A percentile compares a stretch with the other conserved stretches of the same genome.
Conservation (phyloP, 2,329 filamentous ascomycete species). For the Colletotrichum cereale region DNA sequence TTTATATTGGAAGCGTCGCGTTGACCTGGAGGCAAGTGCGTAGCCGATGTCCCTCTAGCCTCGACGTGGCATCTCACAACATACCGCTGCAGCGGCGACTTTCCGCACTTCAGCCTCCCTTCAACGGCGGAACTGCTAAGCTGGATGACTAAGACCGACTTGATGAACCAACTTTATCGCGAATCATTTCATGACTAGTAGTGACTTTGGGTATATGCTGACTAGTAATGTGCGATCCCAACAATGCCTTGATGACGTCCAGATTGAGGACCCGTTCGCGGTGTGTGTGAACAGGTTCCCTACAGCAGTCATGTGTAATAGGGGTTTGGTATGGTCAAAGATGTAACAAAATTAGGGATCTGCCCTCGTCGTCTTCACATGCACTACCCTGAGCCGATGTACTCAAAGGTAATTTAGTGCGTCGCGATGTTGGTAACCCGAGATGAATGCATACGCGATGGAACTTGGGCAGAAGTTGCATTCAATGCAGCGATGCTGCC, state of each 20-base stretch:
- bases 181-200: not conserved
- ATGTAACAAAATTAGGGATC: too few relatives aligned
- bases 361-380: not conserved
- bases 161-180: not conserved
- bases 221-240: not conserved
- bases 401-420: not conserved
- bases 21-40: slow-evolving; percentile 27
- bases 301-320: fast-evolving
- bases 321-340: too few relatives aligned
- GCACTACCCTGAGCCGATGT: too few relatives aligned
- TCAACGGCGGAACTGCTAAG: too few relatives aligned
- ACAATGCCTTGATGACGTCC: not conserved
- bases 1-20: slow-evolving; percentile 27
- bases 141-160: not conserved
- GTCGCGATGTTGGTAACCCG: not conserved
- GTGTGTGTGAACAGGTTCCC: not conserved
- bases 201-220: not conserved
- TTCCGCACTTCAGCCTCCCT: slow-evolving; percentile 44
- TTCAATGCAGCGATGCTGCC: not conserved
- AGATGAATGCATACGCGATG: not conserved
- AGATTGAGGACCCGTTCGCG: not conserved
- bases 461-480: not conserved
- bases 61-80: slow-evolving; percentile 34
- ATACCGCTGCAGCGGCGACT: slow-evolving; percentile 27
- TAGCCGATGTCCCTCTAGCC: slow-evolving; percentile 7